Evolutionary conservation across 495 filamentous ascomycete genomes (phyloP).

Genomic region (Neurospora sp.): DNA sequence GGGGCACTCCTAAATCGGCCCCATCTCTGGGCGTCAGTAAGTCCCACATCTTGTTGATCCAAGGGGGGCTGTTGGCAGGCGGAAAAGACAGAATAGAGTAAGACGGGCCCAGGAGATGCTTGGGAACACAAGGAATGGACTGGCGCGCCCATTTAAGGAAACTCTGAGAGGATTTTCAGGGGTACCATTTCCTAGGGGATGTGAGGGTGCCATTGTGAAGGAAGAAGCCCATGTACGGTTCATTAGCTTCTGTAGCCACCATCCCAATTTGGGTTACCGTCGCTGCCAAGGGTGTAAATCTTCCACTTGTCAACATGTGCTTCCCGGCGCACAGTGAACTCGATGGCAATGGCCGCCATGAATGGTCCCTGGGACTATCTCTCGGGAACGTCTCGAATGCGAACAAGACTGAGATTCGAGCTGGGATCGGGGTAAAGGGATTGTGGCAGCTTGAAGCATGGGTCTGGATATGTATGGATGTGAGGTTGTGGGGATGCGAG

Average conservation of each 20-base stretch:
- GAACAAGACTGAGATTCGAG: not conserved
- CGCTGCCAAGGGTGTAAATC: not conserved
- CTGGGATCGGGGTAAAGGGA: not conserved
- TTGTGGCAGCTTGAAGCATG: too few relatives aligned
- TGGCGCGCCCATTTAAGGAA: not conserved
- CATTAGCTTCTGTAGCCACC: not conserved
- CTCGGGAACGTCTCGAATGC: not conserved
- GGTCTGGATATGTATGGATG: too few relatives aligned
- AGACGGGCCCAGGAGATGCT: not conserved
- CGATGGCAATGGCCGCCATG: not conserved
- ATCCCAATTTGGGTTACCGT: not conserved
- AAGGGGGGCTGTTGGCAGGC: not conserved
- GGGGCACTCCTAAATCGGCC: not conserved
- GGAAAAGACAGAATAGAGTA: not conserved
- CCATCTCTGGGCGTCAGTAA: not conserved
- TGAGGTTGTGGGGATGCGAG: too few relatives aligned
- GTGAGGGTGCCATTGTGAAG: not conserved
- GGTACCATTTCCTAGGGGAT: not conserved
- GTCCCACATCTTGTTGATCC: not conserved
- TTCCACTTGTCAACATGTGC: not conserved
- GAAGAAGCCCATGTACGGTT: not conserved
- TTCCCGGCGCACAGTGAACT: not conserved
- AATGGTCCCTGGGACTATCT: not conserved
- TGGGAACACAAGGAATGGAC: not conserved
- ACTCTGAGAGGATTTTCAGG: not conserved